Evolutionary conservation across 768 basidiomycete species (phyloP), one percentile per base, ranked within the genome.

Genomic region (Rhodotorula babjevae): DNA sequence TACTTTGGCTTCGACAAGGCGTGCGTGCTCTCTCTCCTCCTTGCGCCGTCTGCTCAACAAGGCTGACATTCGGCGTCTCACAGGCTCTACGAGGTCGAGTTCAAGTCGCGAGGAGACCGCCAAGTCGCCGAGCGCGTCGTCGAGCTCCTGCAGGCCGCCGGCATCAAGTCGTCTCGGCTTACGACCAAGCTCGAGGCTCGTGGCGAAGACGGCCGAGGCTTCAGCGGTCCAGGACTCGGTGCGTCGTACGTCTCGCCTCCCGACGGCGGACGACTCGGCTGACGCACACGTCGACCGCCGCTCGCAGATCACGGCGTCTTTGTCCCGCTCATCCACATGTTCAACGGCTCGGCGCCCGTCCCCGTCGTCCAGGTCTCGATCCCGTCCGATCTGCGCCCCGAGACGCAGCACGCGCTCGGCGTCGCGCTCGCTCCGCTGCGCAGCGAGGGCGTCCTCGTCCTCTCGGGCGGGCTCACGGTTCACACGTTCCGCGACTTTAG

Each of bases 281-380:
- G 9, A 42, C 42, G 14, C 19, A 25, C 15, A 16, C 9, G 7
- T 21, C 33, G 18, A 1, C 57, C n/a, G n/a, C 21, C 15, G 57
- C 33, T 12, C 27, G 16, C 50, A 71, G 89, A 90, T 77, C 89
- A 90, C 76, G 90, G 90, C 33, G 89, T 91, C 58, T 91, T 91
- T 79, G 83, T 92, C 21, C 90, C 90, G 4, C 90, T 91, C 83
- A 83, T 84, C 58, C 79, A 88, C 70, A 91, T 91, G 90, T 91
- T 91, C 77, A 63, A 55, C n/a, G 69, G 74, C n/a, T 2, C 33
- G 0, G 50, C 68, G 60, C 85, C 87, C 11, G 81, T 91, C 27
- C 90, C 90, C 5, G 84, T 91, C 76, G 85, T 91, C 29, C 61
- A 74, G 63, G 77, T 77, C 21, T 78, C 77, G 23, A 87, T 91